These are phyloP conservation scores for Saccharomyces uvarum DNA, from an alignment of 1,139 yeast species.

Conservation along the genomic window DNA sequence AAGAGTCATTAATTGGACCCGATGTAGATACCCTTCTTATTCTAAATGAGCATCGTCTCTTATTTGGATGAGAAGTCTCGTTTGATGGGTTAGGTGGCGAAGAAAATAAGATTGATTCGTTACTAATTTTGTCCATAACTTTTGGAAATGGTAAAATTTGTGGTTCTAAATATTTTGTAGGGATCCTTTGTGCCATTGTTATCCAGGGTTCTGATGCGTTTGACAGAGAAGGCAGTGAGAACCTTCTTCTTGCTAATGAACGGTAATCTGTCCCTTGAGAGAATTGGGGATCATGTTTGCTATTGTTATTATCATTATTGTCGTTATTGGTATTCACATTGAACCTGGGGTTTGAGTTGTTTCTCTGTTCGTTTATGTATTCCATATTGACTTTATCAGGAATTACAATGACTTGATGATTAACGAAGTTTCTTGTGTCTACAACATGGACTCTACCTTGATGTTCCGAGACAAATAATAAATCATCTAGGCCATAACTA, in stretches of 20 bases:
- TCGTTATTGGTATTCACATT: not conserved
- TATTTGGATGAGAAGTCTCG: not conserved
- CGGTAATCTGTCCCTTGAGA: slow-evolving; percentile 1
- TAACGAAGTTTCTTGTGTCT: slow-evolving; percentile 62
- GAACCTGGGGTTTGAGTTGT: not conserved
- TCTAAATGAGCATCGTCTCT: slow-evolving; percentile 15
- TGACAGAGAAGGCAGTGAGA: slow-evolving; percentile 5
- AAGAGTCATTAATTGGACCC: slow-evolving; percentile 13
- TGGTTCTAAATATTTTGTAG: slow-evolving; percentile 27
- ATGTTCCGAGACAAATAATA: slow-evolving; percentile 73
- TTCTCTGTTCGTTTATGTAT: slow-evolving; percentile 5
- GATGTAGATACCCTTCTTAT: slow-evolving; percentile 30
- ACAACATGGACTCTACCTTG: slow-evolving; percentile 78
- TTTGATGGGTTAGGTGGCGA: not conserved
- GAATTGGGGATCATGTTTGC: not conserved
- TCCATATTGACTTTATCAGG: slow-evolving; percentile 33
- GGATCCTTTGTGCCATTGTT: slow-evolving; percentile 25
- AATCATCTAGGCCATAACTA: slow-evolving; percentile 64
- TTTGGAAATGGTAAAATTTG: slow-evolving; percentile 29
- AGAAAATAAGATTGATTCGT: slow-evolving; percentile 4
- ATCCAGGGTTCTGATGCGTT: slow-evolving; percentile 23
- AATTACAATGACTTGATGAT: slow-evolving; percentile 67
- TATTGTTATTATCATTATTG: not conserved
- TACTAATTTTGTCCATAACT: slow-evolving; percentile 19
- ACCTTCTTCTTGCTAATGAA: slow-evolving; percentile 4